Percentiles rank a stretch among this genome's conserved stretches.
Evolutionary conservation across 495 filamentous ascomycete species (phyloP).

Genomic region (Penicillium waksmanii): DNA sequence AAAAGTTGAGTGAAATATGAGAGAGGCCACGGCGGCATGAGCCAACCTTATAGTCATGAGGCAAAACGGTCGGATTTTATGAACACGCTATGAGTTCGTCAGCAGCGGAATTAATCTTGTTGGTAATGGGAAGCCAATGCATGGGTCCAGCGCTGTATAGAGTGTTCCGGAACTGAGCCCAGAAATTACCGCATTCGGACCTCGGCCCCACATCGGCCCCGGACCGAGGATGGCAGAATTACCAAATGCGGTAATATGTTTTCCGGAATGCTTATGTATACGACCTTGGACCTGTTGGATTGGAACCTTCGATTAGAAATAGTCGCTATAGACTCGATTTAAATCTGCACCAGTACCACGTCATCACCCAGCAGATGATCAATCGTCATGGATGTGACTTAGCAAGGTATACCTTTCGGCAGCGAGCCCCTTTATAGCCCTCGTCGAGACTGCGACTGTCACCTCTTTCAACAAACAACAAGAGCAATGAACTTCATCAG

Average conservation of each 20-base stretch:
- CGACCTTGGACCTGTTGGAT: not conserved
- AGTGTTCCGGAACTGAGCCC: conserved; percentile 2
- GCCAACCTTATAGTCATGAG: not conserved
- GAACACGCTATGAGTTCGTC: not conserved
- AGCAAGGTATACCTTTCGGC: not conserved
- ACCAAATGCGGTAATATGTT: conserved; percentile 2
- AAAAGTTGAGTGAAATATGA: conserved; percentile 5
- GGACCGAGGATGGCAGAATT: not conserved
- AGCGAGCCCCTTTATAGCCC: not conserved
- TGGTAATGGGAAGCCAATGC: conserved; percentile 2
- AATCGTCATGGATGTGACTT: not conserved
- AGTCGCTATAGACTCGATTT: not conserved
- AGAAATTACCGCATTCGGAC: conserved; percentile 1
- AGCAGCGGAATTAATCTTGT: not conserved
- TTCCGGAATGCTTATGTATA: not conserved
- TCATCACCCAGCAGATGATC: not conserved
- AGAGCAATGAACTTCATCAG: conserved; percentile 3
- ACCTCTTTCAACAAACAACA: not conserved
- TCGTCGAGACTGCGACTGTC: conserved; percentile 1
- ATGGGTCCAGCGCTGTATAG: not conserved
- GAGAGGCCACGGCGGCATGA: conserved; percentile 1
- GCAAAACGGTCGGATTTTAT: not conserved
- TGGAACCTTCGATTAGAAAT: not conserved
- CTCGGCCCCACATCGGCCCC: not conserved
- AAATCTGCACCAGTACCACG: not conserved